Percentiles rank a stretch among this genome's conserved stretches.
Evolutionary conservation across 2,329 filamentous ascomycete species (phyloP).

Genomic region (Epichloe coenophiala): DNA sequence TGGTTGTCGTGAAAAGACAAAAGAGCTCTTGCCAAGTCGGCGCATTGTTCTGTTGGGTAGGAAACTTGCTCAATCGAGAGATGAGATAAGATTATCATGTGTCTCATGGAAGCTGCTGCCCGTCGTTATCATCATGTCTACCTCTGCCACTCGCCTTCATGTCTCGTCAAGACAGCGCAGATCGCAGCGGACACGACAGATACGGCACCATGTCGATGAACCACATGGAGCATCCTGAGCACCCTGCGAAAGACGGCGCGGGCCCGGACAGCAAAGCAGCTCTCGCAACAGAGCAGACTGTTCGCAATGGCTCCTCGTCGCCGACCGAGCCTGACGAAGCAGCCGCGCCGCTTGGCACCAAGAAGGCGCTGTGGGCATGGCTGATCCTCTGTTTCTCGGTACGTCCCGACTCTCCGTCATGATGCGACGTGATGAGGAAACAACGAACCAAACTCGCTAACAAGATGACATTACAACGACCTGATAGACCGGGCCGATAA

Average conservation of each 20-base stretch:
- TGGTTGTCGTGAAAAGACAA: background rate
- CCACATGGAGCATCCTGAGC: background rate
- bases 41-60: background rate
- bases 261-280: background rate
- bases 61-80: background rate
- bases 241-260: background rate
- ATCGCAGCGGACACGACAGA: too few relatives aligned
- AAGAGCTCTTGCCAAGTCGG: background rate
- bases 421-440: too few relatives aligned
- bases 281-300: background rate
- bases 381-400: slow-evolving; percentile 11
- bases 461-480: background rate
- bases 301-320: background rate
- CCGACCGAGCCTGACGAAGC: background rate
- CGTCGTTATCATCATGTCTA: too few relatives aligned
- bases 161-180: background rate
- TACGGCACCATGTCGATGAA: background rate
- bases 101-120: too few relatives aligned
- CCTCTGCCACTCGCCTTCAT: background rate
- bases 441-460: too few relatives aligned
- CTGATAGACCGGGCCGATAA: slow-evolving; percentile 9
- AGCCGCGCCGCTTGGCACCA: slow-evolving; percentile 3
- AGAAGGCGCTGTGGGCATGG: slow-evolving; percentile 9
- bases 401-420: background rate
- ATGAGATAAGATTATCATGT: too few relatives aligned